A percentile compares a stretch with the other conserved stretches of the same genome.
phyloP scores from a whole-genome alignment of 495 filamentous ascomycete genomes.

The Apodospora peruviana region DNA sequence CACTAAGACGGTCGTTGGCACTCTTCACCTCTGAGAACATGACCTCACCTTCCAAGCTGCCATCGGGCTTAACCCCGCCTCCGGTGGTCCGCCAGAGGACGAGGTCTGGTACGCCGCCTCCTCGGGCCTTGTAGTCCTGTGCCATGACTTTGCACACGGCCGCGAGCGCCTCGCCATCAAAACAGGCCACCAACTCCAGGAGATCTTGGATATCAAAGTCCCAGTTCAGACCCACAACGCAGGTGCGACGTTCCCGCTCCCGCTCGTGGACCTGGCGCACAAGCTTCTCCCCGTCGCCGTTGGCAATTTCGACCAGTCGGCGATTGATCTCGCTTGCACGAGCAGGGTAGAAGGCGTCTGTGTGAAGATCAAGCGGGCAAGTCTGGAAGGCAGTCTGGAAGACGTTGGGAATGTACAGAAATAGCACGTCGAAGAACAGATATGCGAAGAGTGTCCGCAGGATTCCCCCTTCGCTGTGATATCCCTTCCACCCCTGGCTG shows the following conservation, averaged over 20 bases:
- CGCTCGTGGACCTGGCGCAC: slow-evolving; percentile 59
- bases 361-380: slow-evolving; percentile 86
- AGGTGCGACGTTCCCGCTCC: slow-evolving; percentile 65
- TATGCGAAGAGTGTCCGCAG: slow-evolving; percentile 85
- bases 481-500: slow-evolving; percentile 83
- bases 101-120: slow-evolving; percentile 87
- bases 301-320: slow-evolving; percentile 76
- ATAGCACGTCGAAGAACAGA: slow-evolving; percentile 90
- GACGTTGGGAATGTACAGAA: slow-evolving; percentile 90
- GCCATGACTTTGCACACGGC: slow-evolving; percentile 88
- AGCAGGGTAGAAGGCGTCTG: slow-evolving; percentile 85
- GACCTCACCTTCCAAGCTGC: slow-evolving; percentile 43
- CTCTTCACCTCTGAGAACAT: slow-evolving; percentile 92
- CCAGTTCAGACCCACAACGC: slow-evolving; percentile 89
- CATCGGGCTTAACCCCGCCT: slow-evolving; percentile 9
- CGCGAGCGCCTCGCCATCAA: slow-evolving; percentile 71
- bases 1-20: slow-evolving; percentile 91
- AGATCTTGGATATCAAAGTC: slow-evolving; percentile 76
- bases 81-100: slow-evolving; percentile 67
- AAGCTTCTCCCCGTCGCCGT: slow-evolving; percentile 64
- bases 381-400: slow-evolving; percentile 95
- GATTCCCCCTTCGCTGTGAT: slow-evolving; percentile 87
- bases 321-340: slow-evolving; percentile 85
- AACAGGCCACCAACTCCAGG: slow-evolving; percentile 73
- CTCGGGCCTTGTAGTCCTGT: slow-evolving; percentile 84